Evolutionary conservation across 805 yeast genomes (phyloP), one percentile per base, ranked within the genome.

Genomic region (Zygotorulaspora danielsina): DNA sequence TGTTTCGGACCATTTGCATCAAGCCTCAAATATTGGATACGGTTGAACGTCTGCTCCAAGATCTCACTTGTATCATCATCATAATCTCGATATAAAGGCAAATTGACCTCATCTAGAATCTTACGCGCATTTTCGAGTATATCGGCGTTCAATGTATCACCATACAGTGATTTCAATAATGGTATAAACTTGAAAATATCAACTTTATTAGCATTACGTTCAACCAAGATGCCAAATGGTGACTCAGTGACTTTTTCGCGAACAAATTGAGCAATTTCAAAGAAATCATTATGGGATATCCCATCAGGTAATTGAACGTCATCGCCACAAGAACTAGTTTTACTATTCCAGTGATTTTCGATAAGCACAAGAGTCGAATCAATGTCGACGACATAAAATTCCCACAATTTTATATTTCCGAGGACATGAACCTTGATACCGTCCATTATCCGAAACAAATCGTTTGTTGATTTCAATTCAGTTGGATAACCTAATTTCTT

Each of bases 1-100:
- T 81, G 59, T 50, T 73, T 71, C 11, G 96, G 96, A 1, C 97
- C 97, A 60, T 84, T 72, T 0, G 66, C 75, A 49, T 86, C 97
- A 19, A 93, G 60, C 42, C 96, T 73, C 44, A 81, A 65, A 55
- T 78, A 90, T 49, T 79, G 77, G 48, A 83, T 83, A 49, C 98
- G 74, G 55, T 84, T 87, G 54, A 70, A 73, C 17, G 90, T 57
- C 55, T 89, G 95, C 37, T 67, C 74, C 44, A 81, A 63, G 32
- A 88, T 84, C 7, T 77, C 75, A 18, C 61, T 64, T 18, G 77
- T 61, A 54, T 90, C 98, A 30, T 72, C 76, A 55, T 93, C 95
- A 60, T 82, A 90, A 39, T 71, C 78, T 11, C 63, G 71, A 57
- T 90, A 90, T 16, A 82, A 66, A 2, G 83, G 80, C 12, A 76